Evolutionary conservation across 2,329 filamentous ascomycete species (phyloP).

Genomic region (Aspergillus ochraceoroseus): DNA sequence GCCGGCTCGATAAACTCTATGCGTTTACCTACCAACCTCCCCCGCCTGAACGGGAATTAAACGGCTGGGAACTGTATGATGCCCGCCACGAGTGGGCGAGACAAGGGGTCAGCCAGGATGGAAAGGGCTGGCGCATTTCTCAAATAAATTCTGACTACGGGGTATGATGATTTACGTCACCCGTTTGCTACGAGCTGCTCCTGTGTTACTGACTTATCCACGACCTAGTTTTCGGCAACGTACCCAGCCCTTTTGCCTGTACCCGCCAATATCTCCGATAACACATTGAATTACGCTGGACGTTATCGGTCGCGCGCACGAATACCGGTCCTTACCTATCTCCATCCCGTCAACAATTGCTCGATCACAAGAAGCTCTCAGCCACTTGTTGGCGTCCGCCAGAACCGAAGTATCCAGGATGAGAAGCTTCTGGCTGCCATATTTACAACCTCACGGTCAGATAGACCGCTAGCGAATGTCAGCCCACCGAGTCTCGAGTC

Average conservation of each 20-base stretch:
- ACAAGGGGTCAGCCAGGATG: slow-evolving; percentile 79
- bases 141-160: slow-evolving; percentile 83
- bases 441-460: slow-evolving; percentile 66
- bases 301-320: slow-evolving; percentile 82
- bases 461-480: slow-evolving; percentile 40
- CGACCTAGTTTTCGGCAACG: slow-evolving; percentile 70
- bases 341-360: slow-evolving; percentile 96
- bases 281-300: slow-evolving; percentile 87
- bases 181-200: neutral
- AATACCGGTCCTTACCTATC: slow-evolving; percentile 84
- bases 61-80: slow-evolving; percentile 83
- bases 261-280: slow-evolving; percentile 88
- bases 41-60: slow-evolving; percentile 65
- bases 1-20: slow-evolving; percentile 80
- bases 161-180: slow-evolving; percentile 43
- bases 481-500: slow-evolving; percentile 39
- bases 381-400: slow-evolving; percentile 76
- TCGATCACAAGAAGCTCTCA: slow-evolving; percentile 94
- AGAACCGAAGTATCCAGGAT: slow-evolving; percentile 90
- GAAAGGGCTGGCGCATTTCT: slow-evolving; percentile 81
- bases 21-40: slow-evolving; percentile 81
- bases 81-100: slow-evolving; percentile 77
- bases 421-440: slow-evolving; percentile 90
- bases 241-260: slow-evolving; percentile 84
- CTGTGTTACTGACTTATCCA: slow-evolving; percentile 4